These are phyloP conservation scores for Volvox carteri DNA, from an alignment of 163 green algal species.

Conservation along the genomic window DNA sequence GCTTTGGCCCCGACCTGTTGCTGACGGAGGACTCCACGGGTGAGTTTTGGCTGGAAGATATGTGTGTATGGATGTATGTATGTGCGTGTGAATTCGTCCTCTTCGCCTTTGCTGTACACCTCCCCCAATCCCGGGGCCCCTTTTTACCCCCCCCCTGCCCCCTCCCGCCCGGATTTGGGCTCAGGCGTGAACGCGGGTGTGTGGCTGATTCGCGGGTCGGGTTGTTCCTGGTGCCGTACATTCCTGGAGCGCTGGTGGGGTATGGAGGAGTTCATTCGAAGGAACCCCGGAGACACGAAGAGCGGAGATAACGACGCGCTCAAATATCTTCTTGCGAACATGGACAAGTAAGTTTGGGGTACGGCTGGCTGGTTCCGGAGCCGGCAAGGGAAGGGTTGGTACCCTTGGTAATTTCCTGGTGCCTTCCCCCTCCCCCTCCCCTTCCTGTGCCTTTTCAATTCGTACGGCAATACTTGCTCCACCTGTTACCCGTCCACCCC, in stretches of 20 bases:
- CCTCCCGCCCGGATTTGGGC: too few relatives aligned
- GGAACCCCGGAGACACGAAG: slow-evolving; percentile 56
- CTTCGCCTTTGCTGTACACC: too few relatives aligned
- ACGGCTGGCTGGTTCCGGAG: background rate
- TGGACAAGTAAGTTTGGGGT: slow-evolving; percentile 19
- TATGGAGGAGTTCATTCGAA: slow-evolving; percentile 57
- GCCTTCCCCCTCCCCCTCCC: background rate
- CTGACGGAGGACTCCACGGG: slow-evolving; percentile 29
- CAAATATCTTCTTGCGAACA: slow-evolving; percentile 57
- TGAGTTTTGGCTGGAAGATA: too few relatives aligned
- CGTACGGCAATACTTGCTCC: too few relatives aligned
- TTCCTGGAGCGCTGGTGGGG: slow-evolving; percentile 69
- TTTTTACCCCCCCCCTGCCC: background rate
- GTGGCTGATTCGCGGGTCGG: slow-evolving; percentile 59
- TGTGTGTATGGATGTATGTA: too few relatives aligned
- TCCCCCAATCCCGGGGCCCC: background rate
- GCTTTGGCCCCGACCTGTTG: slow-evolving; percentile 14
- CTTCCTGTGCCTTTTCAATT: too few relatives aligned
- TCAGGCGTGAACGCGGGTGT: slow-evolving; percentile 64
- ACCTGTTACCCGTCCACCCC: too few relatives aligned
- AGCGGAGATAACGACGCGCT: slow-evolving; percentile 71
- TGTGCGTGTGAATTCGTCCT: too few relatives aligned
- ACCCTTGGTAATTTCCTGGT: background rate
- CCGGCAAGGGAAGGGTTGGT: background rate
- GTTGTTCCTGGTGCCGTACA: slow-evolving; percentile 53